phyloP scores from a whole-genome alignment of 106 monocot species.

The Cymbidium sinense region DNA sequence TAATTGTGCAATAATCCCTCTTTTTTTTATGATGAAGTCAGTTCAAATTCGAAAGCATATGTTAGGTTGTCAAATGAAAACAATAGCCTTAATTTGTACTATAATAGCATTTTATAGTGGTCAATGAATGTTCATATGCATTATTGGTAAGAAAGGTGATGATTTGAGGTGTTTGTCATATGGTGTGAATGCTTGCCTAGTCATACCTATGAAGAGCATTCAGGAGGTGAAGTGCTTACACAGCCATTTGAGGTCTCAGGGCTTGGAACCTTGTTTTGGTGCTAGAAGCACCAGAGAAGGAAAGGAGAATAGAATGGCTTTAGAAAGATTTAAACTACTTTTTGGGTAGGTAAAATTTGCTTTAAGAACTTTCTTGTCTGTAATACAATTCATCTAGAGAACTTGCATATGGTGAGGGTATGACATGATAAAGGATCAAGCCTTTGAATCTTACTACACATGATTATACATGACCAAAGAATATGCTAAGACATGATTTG shows the following conservation, averaged over 20 bases:
- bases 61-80: neutral
- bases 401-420: neutral
- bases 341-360: neutral
- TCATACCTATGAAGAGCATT: neutral
- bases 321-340: too few relatives aligned
- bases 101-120: neutral
- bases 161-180: neutral
- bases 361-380: neutral
- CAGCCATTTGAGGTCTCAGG: too few relatives aligned
- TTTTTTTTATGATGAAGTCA: neutral
- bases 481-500: neutral
- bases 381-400: neutral
- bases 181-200: neutral
- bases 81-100: neutral
- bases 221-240: neutral
- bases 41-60: neutral
- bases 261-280: too few relatives aligned
- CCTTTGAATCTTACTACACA: neutral
- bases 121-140: neutral
- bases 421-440: neutral
- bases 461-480: neutral
- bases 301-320: too few relatives aligned
- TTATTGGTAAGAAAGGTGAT: neutral
- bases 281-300: too few relatives aligned
- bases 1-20: neutral